Evolutionary conservation across 805 yeast species (phyloP).

Genomic region (Isabelozyma gotoi): DNA sequence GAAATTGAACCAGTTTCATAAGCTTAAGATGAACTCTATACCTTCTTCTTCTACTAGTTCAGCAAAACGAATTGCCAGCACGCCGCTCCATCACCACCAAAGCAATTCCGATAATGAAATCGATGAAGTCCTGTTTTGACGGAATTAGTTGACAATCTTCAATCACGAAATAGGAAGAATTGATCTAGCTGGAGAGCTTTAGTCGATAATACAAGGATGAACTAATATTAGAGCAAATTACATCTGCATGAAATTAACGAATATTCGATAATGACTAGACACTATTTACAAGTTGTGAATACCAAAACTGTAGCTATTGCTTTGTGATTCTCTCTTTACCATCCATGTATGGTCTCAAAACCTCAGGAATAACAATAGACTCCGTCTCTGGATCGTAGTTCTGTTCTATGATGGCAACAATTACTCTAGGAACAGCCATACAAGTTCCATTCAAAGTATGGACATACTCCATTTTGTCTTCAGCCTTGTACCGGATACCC

Average conservation of each 20-base stretch:
- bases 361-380: constrained; percentile 63
- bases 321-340: constrained; percentile 40
- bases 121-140: no score
- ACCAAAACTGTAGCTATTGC: no score
- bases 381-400: constrained; percentile 61
- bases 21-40: constrained; percentile 4
- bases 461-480: constrained; percentile 46
- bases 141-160: no score
- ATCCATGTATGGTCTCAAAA: constrained; percentile 71
- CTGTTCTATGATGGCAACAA: constrained; percentile 88
- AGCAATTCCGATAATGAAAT: background rate
- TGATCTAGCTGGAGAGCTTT: no score
- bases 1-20: constrained; percentile 9
- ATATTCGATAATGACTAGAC: no score
- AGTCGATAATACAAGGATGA: no score
- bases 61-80: constrained; percentile 26
- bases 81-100: constrained; percentile 12
- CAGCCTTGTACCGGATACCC: constrained; percentile 55
- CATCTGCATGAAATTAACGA: no score
- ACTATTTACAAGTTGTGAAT: constrained; percentile 1
- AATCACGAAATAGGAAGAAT: no score
- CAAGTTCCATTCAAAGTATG: constrained; percentile 95
- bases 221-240: no score
- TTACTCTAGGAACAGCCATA: constrained; percentile 89
- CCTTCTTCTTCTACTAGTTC: background rate